These are phyloP conservation scores for Solanum megistacrolobum DNA, from an alignment of 257 asterid species.

Conservation along the genomic window DNA sequence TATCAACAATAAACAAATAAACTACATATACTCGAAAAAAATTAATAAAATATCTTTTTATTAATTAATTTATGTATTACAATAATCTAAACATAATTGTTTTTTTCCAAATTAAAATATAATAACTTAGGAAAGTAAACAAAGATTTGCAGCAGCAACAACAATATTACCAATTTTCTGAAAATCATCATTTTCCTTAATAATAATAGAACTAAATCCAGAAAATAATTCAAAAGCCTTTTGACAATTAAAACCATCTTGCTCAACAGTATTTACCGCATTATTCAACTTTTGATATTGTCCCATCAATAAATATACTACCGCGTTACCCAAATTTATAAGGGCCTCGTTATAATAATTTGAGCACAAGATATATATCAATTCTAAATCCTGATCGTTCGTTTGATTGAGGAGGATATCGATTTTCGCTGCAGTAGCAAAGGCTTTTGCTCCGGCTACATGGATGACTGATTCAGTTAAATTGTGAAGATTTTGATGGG, in stretches of 20 bases:
- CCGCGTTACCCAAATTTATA: neutral
- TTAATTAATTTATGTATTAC: neutral
- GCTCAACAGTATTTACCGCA: neutral
- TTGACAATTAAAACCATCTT: neutral
- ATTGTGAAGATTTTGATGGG: neutral
- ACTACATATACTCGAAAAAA: neutral
- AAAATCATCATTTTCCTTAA: neutral
- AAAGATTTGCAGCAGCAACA: neutral
- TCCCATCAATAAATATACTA: neutral
- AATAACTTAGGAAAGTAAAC: neutral
- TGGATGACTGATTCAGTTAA: neutral
- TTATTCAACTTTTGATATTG: neutral
- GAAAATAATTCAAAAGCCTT: neutral
- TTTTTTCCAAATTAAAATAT: too few species aligned
- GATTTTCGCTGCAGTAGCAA: neutral
- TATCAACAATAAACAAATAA: neutral
- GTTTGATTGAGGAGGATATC: neutral
- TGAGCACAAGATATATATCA: neutral
- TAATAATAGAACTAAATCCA: neutral
- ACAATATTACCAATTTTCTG: neutral
- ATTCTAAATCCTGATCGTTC: neutral
- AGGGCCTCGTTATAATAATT: neutral
- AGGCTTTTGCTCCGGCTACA: neutral
- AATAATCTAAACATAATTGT: neutral
- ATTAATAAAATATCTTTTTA: too few species aligned